Evolutionary conservation across 1,139 yeast species (phyloP), one percentile per base, ranked within the genome.

Genomic region (Hyphopichia khmerensis): DNA sequence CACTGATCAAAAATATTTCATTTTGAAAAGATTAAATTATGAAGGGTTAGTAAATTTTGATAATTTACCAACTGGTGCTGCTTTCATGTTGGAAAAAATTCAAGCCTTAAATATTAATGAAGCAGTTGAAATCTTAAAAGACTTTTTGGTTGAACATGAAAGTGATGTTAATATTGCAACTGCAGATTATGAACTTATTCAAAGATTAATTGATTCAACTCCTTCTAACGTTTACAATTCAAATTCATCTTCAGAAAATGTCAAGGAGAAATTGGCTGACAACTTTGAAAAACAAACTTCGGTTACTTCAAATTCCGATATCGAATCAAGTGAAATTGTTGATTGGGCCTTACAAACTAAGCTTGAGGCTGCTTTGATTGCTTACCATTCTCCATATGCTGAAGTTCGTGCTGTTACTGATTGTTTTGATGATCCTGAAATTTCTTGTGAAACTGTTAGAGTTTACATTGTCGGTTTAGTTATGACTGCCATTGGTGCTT

Each of bases 391-490:
- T 1, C 84, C 85, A 1, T 82, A 82, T 55, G 79, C 83, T 3
- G 87, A 82, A 57, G 85, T 82, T 6, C 68, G 88, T 48, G 70
- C 87, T 8, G 76, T 79, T 26, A 67, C 81, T 24, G 75, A 72
- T 40, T 78, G 82, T 16, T 60, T 59, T 36, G 84, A 80, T 53
- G 82, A 80, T 49, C 73, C 75, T 2, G 53, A 50, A 2, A 58
- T 68, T 27, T 75, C 78, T 4, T 67, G 72, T 47, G 87, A 82
- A 57, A 80, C 85, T 2, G 51, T 76, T 37, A 68, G 86, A 55
- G 78, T 80, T 5, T 82, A 81, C 40, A 16, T 55, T 19, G 52
- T 80, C 29, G 85, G 81, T 6, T 50, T 76, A 19, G 46, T 80
- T 29, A 81, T 86, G 85, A 64, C 74, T 9, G 63, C 69, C 13